phyloP scores from a whole-genome alignment of 495 filamentous ascomycete genomes.

The Neurospora africana region DNA sequence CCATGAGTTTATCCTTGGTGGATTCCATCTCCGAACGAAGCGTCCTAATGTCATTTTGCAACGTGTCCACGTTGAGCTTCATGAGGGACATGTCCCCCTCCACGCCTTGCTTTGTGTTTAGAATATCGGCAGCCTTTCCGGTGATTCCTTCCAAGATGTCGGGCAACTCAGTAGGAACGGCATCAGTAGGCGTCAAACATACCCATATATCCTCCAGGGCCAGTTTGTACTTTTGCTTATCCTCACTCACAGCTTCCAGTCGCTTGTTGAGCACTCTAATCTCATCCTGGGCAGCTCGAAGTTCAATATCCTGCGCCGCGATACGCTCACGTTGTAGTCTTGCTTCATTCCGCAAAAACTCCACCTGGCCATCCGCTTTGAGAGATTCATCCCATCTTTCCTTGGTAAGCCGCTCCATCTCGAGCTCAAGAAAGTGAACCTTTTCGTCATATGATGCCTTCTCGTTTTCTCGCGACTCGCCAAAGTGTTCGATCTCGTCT shows the following conservation, averaged over 20 bases:
- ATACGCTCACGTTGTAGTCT: conserved; percentile 43
- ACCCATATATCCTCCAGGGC: conserved; percentile 52
- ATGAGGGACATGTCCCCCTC: conserved; percentile 34
- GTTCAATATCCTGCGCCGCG: conserved; percentile 41
- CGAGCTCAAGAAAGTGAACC: conserved; percentile 55
- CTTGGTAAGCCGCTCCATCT: conserved; percentile 51
- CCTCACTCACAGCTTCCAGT: conserved; percentile 36
- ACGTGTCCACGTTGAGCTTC: conserved; percentile 34
- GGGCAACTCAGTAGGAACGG: conserved; percentile 45
- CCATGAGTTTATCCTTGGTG: conserved; percentile 39
- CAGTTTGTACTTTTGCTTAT: conserved; percentile 13
- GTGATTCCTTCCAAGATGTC: conserved; percentile 55
- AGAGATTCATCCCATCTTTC: conserved; percentile 47
- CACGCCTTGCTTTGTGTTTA: conserved; percentile 31
- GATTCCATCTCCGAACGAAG: conserved; percentile 30
- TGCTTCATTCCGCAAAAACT: conserved; percentile 46
- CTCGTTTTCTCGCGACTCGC: conserved; percentile 76
- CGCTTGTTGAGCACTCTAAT: conserved; percentile 38
- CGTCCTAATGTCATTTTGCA: conserved; percentile 22
- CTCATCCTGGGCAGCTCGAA: conserved; percentile 43
- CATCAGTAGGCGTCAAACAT: conserved; percentile 46
- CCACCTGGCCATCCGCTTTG: conserved; percentile 44
- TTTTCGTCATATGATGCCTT: conserved; percentile 56
- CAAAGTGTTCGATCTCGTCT: conserved; percentile 74
- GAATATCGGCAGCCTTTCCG: conserved; percentile 45